These are phyloP conservation scores for Taphrina pruni DNA, from an alignment of 1,139 yeast species.

Conservation along the genomic window DNA sequence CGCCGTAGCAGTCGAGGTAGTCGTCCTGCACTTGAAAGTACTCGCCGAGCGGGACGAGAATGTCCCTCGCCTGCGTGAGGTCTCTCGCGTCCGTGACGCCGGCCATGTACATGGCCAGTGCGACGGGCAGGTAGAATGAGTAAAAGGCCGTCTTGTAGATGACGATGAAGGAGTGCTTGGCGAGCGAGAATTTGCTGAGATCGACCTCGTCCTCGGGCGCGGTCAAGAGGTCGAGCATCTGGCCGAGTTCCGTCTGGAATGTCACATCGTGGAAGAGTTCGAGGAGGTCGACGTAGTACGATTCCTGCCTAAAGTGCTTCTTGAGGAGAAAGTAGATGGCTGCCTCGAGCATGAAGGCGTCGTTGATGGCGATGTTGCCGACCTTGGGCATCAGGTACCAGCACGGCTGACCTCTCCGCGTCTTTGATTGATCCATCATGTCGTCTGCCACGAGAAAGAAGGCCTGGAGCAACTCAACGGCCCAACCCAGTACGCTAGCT, in stretches of 20 bases:
- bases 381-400: conserved; percentile 68
- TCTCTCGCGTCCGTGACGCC: conserved; percentile 74
- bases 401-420: conserved; percentile 98
- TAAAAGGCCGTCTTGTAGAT: conserved; percentile 97
- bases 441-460: conserved; percentile 97
- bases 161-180: conserved; percentile 92
- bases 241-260: conserved; percentile 97
- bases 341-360: conserved; percentile 95
- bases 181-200: conserved; percentile 80
- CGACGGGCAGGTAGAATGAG: conserved; percentile 96
- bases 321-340: conserved; percentile 88
- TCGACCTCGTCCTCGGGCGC: conserved; percentile 97
- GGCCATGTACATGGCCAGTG: conserved; percentile 91
- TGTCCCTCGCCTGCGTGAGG: conserved; percentile 84
- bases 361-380: conserved; percentile 85
- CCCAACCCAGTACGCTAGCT: conserved; percentile 93
- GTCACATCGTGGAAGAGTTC: conserved; percentile 80
- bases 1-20: conserved; percentile 94
- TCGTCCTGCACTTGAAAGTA: conserved; percentile 99
- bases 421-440: conserved; percentile 96
- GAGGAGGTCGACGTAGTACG: conserved; percentile 84
- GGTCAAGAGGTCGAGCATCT: conserved; percentile 89
- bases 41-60: conserved; percentile 93
- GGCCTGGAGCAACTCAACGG: conserved; percentile 92
- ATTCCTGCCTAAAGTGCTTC: conserved; percentile 80